A percentile compares a stretch with the other conserved stretches of the same genome.
These are phyloP conservation scores for Paramecium caudatum DNA, from an alignment of 73 alveolate genomes.

Conservation along the genomic window DNA sequence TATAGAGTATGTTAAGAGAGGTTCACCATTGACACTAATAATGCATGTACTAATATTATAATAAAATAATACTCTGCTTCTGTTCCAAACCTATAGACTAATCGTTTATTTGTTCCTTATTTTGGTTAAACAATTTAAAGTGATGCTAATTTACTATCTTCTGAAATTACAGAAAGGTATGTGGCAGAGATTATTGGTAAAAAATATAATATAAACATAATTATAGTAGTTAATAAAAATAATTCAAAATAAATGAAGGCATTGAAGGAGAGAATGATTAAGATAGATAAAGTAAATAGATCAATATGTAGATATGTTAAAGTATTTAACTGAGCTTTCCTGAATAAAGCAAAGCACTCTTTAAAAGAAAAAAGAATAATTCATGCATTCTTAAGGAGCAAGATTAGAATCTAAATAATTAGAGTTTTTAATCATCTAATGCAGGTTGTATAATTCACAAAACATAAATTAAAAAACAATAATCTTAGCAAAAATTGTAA, in stretches of 20 bases:
- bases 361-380: background rate
- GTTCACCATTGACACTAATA: conserved; percentile 42
- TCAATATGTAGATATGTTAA: conserved; percentile 21
- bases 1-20: background rate
- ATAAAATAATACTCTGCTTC: conserved; percentile 34
- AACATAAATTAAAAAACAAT: conserved; percentile 9
- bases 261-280: conserved; percentile 44
- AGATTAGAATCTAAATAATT: conserved; percentile 14
- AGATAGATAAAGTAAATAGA: conserved; percentile 50
- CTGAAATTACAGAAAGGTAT: conserved; percentile 25
- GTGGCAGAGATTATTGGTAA: conserved; percentile 18
- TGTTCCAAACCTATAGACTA: conserved; percentile 42
- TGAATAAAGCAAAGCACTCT: conserved; percentile 12
- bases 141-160: conserved; percentile 54
- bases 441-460: conserved; percentile 32
- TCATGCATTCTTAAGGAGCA: conserved; percentile 10
- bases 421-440: background rate
- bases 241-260: conserved; percentile 54
- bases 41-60: background rate
- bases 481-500: background rate
- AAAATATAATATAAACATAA: conserved; percentile 16
- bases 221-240: too few relatives aligned
- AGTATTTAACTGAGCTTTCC: background rate
- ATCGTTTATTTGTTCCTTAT: background rate
- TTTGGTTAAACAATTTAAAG: conserved; percentile 43